Conservation (phyloP, 164 flowering plant species). For the Piper betle region DNA sequence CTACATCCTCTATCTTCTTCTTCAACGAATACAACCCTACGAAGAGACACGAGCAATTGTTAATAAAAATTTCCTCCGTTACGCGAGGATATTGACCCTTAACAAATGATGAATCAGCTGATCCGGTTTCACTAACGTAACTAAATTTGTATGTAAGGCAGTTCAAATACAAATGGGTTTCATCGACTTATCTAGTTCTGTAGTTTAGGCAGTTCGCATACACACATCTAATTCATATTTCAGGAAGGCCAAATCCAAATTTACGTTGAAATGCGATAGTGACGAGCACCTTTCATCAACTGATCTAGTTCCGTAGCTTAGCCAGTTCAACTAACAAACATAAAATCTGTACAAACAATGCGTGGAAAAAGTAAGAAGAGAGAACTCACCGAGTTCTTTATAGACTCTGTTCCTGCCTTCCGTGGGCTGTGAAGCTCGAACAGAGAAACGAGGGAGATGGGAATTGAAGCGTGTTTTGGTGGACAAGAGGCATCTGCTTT, state of each 20-base stretch:
- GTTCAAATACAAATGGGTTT: too few relatives aligned
- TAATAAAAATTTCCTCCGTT: too few relatives aligned
- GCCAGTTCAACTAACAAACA: background rate
- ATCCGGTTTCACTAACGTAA: too few relatives aligned
- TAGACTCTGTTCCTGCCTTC: constrained; percentile 43
- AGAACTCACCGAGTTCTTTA: constrained; percentile 50
- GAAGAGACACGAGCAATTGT: background rate
- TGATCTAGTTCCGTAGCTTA: background rate
- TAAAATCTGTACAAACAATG: background rate
- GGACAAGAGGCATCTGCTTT: constrained; percentile 5
- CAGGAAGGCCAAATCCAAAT: too few relatives aligned
- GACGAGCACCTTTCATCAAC: background rate
- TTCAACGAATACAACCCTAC: constrained; percentile 59
- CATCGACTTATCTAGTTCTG: too few relatives aligned
- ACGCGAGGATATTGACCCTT: too few relatives aligned
- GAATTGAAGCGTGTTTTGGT: constrained; percentile 9
- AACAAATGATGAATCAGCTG: too few relatives aligned
- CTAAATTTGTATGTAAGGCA: too few relatives aligned
- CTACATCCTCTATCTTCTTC: constrained; percentile 69
- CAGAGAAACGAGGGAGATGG: constrained; percentile 7
- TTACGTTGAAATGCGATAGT: too few relatives aligned
- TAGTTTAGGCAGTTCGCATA: too few relatives aligned
- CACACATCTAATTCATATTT: too few relatives aligned
- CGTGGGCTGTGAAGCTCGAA: constrained; percentile 45
- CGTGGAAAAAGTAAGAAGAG: constrained; percentile 5